These are phyloP conservation scores for Vanrija sp. DNA, from an alignment of 1,284 basidiomycete genomes.

Conservation along the genomic window DNA sequence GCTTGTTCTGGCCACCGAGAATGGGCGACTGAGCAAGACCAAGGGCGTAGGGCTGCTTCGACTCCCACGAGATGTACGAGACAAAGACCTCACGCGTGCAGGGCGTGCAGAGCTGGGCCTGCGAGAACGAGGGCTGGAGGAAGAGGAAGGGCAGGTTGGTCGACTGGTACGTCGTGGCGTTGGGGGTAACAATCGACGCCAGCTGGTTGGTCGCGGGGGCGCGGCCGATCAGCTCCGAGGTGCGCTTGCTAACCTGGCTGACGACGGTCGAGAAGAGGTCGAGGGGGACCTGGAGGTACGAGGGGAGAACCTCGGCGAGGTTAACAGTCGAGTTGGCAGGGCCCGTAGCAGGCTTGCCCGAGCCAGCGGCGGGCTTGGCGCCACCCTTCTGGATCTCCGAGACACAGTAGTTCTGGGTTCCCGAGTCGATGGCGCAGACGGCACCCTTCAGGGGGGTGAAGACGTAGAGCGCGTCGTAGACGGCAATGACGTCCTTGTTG, in stretches of 20 bases:
- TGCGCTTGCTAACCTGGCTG: slow-evolving; percentile 5
- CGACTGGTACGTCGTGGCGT: slow-evolving; percentile 60
- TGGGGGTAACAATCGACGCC: slow-evolving; percentile 55
- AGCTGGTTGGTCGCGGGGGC: slow-evolving; percentile 16
- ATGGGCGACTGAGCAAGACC: slow-evolving; percentile 64
- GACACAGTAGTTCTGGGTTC: slow-evolving; percentile 65
- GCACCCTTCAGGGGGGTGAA: slow-evolving; percentile 62
- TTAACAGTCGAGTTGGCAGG: slow-evolving; percentile 21
- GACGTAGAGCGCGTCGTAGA: slow-evolving; percentile 76
- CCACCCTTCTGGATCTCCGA: slow-evolving; percentile 47
- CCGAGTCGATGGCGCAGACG: slow-evolving; percentile 66
- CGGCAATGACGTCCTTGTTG: slow-evolving; percentile 53
- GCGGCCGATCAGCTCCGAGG: slow-evolving; percentile 20
- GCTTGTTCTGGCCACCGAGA: slow-evolving; percentile 60
- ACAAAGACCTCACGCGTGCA: slow-evolving; percentile 74
- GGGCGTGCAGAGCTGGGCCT: slow-evolving; percentile 63
- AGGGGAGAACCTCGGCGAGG: slow-evolving; percentile 14
- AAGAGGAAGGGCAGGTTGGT: slow-evolving; percentile 76
- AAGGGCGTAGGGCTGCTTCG: slow-evolving; percentile 63
- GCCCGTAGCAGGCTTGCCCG: slow-evolving; percentile 17
- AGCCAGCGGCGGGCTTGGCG: slow-evolving; percentile 22
- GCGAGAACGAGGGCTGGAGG: slow-evolving; percentile 57
- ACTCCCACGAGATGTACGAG: slow-evolving; percentile 71
- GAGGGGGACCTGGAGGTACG: slow-evolving; percentile 1
- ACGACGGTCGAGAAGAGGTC: background rate